Conservation (phyloP, 78 protist species). For the Cavenderia fasciculata region DNA sequence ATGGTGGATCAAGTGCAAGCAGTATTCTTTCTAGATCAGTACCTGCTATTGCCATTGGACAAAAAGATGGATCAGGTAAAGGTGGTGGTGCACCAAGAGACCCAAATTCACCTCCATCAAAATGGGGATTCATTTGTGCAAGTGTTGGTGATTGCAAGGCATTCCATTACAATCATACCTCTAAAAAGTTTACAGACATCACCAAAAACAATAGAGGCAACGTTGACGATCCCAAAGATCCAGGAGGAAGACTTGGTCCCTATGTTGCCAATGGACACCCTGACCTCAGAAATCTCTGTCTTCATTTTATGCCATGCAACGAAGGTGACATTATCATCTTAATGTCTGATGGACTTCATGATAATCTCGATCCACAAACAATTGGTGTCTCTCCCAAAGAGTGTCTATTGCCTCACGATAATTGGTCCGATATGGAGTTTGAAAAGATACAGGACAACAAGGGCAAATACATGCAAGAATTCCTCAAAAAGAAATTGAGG, state of each 20-base stretch:
- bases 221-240: slow-evolving; percentile 77
- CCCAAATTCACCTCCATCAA: slow-evolving; percentile 41
- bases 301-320: slow-evolving; percentile 50
- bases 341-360: slow-evolving; percentile 80
- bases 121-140: slow-evolving; percentile 80
- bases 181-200: slow-evolving; percentile 68
- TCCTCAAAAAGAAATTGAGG: slow-evolving; percentile 41
- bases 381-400: slow-evolving; percentile 74
- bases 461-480: slow-evolving; percentile 57
- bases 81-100: not conserved
- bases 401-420: slow-evolving; percentile 1
- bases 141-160: slow-evolving; percentile 82
- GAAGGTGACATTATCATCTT: slow-evolving; percentile 74
- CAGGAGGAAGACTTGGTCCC: slow-evolving; percentile 85
- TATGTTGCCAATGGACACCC: slow-evolving; percentile 81
- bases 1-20: not conserved
- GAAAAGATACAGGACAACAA: slow-evolving; percentile 61
- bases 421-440: slow-evolving; percentile 75
- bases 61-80: not conserved
- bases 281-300: slow-evolving; percentile 81
- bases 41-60: not conserved
- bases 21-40: not conserved
- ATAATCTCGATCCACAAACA: slow-evolving; percentile 83
- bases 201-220: slow-evolving; percentile 80
- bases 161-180: slow-evolving; percentile 41